Percentiles rank a stretch among this genome's conserved stretches.
phyloP scores from a whole-genome alignment of 768 basidiomycete genomes.

The Collybia mongolica region DNA sequence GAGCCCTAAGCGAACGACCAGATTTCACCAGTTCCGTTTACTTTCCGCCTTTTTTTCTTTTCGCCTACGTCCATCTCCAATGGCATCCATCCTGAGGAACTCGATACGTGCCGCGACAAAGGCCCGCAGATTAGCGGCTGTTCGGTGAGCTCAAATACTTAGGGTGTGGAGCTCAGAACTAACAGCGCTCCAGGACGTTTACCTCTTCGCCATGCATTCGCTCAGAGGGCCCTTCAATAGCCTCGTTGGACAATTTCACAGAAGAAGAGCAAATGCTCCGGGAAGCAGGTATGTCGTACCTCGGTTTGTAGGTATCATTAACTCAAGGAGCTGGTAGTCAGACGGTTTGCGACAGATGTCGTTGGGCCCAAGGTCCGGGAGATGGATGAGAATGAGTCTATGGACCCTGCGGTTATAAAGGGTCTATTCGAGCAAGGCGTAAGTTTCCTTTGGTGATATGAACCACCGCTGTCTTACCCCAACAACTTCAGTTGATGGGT shows the following conservation, averaged over 20 bases:
- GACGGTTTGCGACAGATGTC: conserved; percentile 86
- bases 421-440: conserved; percentile 96
- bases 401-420: conserved; percentile 87
- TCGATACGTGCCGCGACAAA: conserved; percentile 10
- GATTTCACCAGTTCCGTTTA: no score
- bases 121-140: conserved; percentile 3
- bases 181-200: conserved; percentile 27
- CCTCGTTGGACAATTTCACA: conserved; percentile 80
- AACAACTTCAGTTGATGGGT: conserved; percentile 79
- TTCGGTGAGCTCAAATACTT: conserved; percentile 4
- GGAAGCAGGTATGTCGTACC: conserved; percentile 67
- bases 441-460: conserved; percentile 24
- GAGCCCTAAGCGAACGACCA: no score
- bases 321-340: conserved; percentile 49
- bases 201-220: conserved; percentile 31
- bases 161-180: neutral
- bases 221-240: conserved; percentile 29
- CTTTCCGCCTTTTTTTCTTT: no score
- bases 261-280: conserved; percentile 95
- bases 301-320: neutral
- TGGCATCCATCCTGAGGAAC: conserved; percentile 14
- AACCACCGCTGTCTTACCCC: conserved; percentile 1
- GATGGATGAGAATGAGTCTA: conserved; percentile 97
- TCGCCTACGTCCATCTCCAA: neutral
- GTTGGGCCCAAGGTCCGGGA: conserved; percentile 89